These are phyloP conservation scores for Hygrophila difformis DNA, from an alignment of 257 asterid species.

Conservation along the genomic window DNA sequence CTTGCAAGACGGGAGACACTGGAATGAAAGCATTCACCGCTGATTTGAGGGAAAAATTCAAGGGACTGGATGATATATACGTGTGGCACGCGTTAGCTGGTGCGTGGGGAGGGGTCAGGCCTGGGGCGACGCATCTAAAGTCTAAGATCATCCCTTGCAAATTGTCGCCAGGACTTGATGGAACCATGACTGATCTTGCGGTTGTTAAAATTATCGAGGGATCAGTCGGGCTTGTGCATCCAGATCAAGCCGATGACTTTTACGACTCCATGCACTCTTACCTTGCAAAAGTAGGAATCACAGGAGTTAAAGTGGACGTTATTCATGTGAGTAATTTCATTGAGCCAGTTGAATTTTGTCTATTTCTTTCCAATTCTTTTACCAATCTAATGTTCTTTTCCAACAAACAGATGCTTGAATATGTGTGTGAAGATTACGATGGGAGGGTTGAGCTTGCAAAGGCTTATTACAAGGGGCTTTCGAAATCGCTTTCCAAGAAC, in stretches of 20 bases:
- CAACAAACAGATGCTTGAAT: conserved; percentile 38
- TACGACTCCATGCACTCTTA: conserved; percentile 64
- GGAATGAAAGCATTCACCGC: conserved; percentile 51
- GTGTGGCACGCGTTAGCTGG: conserved; percentile 76
- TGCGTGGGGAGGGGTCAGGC: conserved; percentile 75
- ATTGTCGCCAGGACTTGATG: conserved; percentile 57
- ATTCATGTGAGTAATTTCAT: conserved; percentile 42
- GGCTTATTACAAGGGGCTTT: conserved; percentile 58
- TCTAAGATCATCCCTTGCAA: conserved; percentile 39
- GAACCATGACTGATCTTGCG: conserved; percentile 66
- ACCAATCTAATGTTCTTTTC: background rate
- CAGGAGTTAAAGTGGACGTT: conserved; percentile 74
- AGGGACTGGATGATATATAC: conserved; percentile 66
- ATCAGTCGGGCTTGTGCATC: conserved; percentile 66
- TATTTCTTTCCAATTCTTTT: background rate
- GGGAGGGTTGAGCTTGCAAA: conserved; percentile 68
- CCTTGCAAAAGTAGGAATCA: conserved; percentile 49
- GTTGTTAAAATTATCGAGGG: conserved; percentile 67
- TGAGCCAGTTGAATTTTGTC: background rate
- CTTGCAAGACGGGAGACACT: conserved; percentile 20
- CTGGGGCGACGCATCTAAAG: conserved; percentile 47
- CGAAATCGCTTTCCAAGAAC: conserved; percentile 54
- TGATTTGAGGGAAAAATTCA: conserved; percentile 42
- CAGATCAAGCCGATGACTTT: conserved; percentile 49
- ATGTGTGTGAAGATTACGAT: conserved; percentile 50